Evolutionary conservation across 805 yeast species (phyloP), one percentile per base, ranked within the genome.

Genomic region (Teunomyces panamensis): DNA sequence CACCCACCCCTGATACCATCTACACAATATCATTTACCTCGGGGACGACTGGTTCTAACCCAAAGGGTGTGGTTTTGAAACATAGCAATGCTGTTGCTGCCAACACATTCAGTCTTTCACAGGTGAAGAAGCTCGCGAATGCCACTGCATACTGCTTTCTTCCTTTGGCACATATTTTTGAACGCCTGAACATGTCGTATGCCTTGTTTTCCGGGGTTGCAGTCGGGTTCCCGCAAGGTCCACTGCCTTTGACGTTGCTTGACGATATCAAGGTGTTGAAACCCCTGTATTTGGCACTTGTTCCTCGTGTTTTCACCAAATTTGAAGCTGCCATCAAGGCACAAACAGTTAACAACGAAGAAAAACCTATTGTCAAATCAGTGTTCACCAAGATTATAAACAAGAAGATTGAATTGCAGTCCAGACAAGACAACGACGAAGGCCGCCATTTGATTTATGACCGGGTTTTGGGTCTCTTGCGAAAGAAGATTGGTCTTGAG

Each of bases 41-140:
- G 5, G 76, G 80, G 36, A 83, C 89, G 17, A 82, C 87, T n/a
- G 91, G 94, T 47, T 78, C 83, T 37, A 56, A 65, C 46, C 89
- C 92, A 51, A 87, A 87, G 69, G 92, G 92, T 57, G 92, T 84
- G 24, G 80, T 82, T 28, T 68, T 85, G 51, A 49, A 60, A 13
- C 67, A 63, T 36, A 45, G 45, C 11, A 54, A 49, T 36, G 59
- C 58, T 4, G 56, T 58, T 16, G 45, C 60, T 10, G 60, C 56
- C 14, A 50, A 53, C 7, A 51, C 52, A 4, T 49, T 50, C 28
- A 10, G 44, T 30, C 20, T 36, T 8, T 43, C 50, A 44, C 45
- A 54, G 9, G 47, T 50, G 1, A 49, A 49, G 17, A 47, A 50
- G 8, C 48, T 51, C 34, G 28, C 45, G 5, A 39, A 36, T 35